Conservation (phyloP, 225 moss, liverwort and hornwort species). For the Physcomitrellopsis africana region DNA sequence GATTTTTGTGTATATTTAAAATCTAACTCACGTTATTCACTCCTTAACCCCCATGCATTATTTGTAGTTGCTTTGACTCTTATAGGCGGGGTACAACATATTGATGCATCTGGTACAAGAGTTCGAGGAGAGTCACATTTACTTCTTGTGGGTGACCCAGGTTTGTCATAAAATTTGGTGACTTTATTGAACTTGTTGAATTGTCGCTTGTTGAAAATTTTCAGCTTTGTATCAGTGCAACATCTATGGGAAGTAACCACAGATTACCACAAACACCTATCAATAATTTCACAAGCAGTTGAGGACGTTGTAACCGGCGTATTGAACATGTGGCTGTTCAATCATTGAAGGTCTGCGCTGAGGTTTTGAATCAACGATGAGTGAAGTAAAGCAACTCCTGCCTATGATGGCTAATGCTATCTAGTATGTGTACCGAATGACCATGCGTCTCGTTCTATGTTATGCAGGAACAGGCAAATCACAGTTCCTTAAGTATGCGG, state of each 20-base stretch:
- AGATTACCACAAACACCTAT: neutral
- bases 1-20: neutral
- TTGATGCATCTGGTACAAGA: conserved; percentile 87
- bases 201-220: neutral
- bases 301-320: conserved; percentile 10
- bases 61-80: conserved; percentile 91
- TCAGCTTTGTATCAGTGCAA: conserved; percentile 18
- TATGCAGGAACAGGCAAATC: conserved; percentile 94
- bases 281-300: conserved; percentile 1
- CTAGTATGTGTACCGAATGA: neutral
- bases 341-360: conserved; percentile 8
- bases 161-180: conserved; percentile 40
- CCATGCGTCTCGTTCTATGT: conserved; percentile 14
- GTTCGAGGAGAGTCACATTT: conserved; percentile 98
- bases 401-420: conserved; percentile 1
- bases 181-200: conserved; percentile 2
- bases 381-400: neutral
- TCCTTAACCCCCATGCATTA: conserved; percentile 22
- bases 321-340: conserved; percentile 4
- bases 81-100: conserved; percentile 91
- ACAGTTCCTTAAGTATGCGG: conserved; percentile 96
- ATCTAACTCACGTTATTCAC: conserved; percentile 10
- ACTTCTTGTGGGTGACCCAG: conserved; percentile 97
- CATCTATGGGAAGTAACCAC: conserved; percentile 14
- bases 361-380: conserved; percentile 10